Evolutionary conservation across 352 stramenopile genomes (phyloP).

Genomic region (Pythium periplocum): DNA sequence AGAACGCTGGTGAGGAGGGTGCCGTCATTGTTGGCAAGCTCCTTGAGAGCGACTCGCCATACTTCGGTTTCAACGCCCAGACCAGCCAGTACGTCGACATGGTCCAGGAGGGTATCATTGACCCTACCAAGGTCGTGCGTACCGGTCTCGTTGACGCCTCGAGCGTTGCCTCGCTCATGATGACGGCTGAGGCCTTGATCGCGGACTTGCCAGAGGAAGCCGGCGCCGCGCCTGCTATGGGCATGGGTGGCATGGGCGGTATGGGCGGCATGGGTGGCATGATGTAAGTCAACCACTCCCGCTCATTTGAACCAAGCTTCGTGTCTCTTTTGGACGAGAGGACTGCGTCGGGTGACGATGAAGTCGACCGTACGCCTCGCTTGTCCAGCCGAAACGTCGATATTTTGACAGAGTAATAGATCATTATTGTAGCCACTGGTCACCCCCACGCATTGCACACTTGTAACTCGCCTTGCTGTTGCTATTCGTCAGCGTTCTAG

Average conservation of each 20-base stretch:
- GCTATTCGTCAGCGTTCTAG: no score
- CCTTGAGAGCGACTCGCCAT: conserved; percentile 91
- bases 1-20: conserved; percentile 98
- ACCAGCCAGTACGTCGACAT: conserved; percentile 98
- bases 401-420: conserved; percentile 35
- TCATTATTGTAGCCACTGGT: conserved; percentile 31
- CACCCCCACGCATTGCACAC: neutral
- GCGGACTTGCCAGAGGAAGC: conserved; percentile 93
- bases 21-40: conserved; percentile 98
- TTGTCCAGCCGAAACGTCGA: conserved; percentile 3
- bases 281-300: conserved; percentile 47
- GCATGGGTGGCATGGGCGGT: conserved; percentile 74
- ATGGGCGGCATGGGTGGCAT: conserved; percentile 83
- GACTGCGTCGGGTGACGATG: no score
- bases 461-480: neutral
- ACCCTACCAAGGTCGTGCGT: conserved; percentile 97
- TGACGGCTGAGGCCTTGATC: conserved; percentile 99
- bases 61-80: conserved; percentile 97
- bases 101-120: conserved; percentile 97
- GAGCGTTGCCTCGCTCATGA: conserved; percentile 98
- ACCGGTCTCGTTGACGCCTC: conserved; percentile 98
- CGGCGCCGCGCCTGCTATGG: conserved; percentile 54
- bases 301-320: no score
- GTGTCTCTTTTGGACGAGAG: no score
- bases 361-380: no score